Evolutionary conservation across 768 basidiomycete species (phyloP).

Genomic region (Pleurotus djamor): DNA sequence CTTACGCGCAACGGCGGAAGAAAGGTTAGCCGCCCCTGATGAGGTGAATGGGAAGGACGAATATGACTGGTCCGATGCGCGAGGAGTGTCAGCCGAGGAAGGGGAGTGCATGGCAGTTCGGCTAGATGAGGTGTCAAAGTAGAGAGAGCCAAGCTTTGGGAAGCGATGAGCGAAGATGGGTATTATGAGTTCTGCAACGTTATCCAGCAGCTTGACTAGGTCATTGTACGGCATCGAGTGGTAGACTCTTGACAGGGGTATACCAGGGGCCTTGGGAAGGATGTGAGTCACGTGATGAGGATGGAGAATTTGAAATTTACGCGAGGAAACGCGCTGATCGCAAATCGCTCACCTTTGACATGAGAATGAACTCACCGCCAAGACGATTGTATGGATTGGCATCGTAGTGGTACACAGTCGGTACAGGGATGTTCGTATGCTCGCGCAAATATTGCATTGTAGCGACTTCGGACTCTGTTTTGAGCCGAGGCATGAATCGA

Average conservation of each 20-base stretch:
- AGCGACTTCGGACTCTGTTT: conserved; percentile 86
- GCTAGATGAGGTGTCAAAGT: conserved; percentile 46
- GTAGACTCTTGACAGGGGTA: conserved; percentile 69
- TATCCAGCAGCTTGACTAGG: conserved; percentile 62
- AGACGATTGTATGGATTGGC: conserved; percentile 83
- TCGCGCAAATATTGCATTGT: conserved; percentile 80
- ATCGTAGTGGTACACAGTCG: conserved; percentile 74
- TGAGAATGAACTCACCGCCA: conserved; percentile 83
- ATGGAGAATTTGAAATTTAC: neutral
- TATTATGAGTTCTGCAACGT: conserved; percentile 65
- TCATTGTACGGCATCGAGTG: conserved; percentile 66
- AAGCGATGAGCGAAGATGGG: conserved; percentile 80
- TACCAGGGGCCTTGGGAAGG: conserved; percentile 59
- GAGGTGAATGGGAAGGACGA: conserved; percentile 44
- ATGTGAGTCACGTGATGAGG: conserved; percentile 15
- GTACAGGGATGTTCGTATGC: conserved; percentile 70
- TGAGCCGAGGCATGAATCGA: conserved; percentile 82
- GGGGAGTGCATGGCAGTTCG: conserved; percentile 24
- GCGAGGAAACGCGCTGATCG: neutral
- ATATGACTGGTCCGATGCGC: conserved; percentile 34
- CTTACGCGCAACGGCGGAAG: conserved; percentile 16
- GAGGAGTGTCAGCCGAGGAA: conserved; percentile 37
- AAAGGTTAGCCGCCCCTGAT: conserved; percentile 28
- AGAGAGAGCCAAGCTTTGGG: conserved; percentile 71
- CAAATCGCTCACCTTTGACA: conserved; percentile 66